A percentile compares a stretch with the other conserved stretches of the same genome.
Evolutionary conservation across 345 rosid genomes (phyloP).

Genomic region (Euclidium syriacum): DNA sequence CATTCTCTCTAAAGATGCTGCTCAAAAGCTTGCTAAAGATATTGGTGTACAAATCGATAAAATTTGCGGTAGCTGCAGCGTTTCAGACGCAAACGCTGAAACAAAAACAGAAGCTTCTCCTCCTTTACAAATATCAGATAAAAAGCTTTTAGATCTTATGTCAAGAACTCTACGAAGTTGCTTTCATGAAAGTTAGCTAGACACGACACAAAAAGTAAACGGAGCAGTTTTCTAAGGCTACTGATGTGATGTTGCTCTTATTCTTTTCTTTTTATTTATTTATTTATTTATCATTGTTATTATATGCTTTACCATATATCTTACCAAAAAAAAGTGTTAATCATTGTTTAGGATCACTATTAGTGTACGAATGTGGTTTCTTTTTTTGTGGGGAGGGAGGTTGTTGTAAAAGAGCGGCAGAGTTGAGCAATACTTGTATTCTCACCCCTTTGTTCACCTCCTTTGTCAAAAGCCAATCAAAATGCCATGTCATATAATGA

Average conservation of each 20-base stretch:
- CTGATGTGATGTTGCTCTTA: constrained; percentile 8
- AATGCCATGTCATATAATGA: too few species aligned
- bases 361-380: too few species aligned
- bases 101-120: not conserved
- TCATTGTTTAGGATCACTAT: not conserved
- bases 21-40: constrained; percentile 41
- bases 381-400: too few species aligned
- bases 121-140: constrained; percentile 40
- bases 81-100: constrained; percentile 3
- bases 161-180: constrained; percentile 43
- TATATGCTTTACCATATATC: too few species aligned
- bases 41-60: constrained; percentile 48
- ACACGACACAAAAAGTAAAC: not conserved
- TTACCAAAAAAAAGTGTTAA: too few species aligned
- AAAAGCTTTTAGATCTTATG: constrained; percentile 49
- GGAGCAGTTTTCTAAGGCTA: constrained; percentile 9
- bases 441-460: too few species aligned
- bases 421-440: too few species aligned
- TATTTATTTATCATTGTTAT: not conserved
- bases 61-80: constrained; percentile 34
- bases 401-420: too few species aligned
- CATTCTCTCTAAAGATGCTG: constrained; percentile 44
- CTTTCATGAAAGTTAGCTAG: constrained; percentile 24
- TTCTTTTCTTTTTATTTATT: constrained; percentile 10
- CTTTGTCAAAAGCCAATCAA: too few species aligned